Percentiles rank a stretch among this genome's conserved stretches.
phyloP scores from a whole-genome alignment of 331 rosid species.

The Malus hybrid region DNA sequence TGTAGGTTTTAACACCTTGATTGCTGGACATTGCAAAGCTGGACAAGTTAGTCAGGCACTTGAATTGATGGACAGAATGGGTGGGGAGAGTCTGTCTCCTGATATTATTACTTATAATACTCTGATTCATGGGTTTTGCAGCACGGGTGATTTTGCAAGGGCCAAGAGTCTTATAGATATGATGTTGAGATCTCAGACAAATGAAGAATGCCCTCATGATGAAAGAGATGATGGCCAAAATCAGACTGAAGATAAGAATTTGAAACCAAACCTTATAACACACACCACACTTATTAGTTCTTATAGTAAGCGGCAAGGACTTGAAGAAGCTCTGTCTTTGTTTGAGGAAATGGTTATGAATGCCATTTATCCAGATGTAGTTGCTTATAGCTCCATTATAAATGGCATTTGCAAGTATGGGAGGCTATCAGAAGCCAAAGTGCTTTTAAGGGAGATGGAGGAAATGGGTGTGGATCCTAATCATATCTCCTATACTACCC shows the following conservation, averaged over 20 bases:
- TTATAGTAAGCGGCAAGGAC: slow-evolving; percentile 37
- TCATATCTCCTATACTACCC: slow-evolving; percentile 59
- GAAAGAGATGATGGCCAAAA: slow-evolving; percentile 11
- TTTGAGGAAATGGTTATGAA: slow-evolving; percentile 65
- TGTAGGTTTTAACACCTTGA: slow-evolving; percentile 47
- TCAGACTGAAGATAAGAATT: slow-evolving; percentile 7
- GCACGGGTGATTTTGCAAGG: slow-evolving; percentile 34
- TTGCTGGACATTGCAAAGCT: slow-evolving; percentile 56
- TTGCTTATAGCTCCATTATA: slow-evolving; percentile 56
- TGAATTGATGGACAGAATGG: slow-evolving; percentile 36
- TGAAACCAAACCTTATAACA: slow-evolving; percentile 52
- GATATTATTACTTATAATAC: slow-evolving; percentile 65
- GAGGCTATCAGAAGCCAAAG: slow-evolving; percentile 53
- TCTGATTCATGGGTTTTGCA: slow-evolving; percentile 56
- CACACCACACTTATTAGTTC: slow-evolving; percentile 53
- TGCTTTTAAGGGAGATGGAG: slow-evolving; percentile 68
- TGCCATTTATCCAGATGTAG: slow-evolving; percentile 64
- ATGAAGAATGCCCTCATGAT: slow-evolving; percentile 10
- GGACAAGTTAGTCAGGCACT: slow-evolving; percentile 49
- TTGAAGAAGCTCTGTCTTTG: slow-evolving; percentile 55
- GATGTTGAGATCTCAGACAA: slow-evolving; percentile 27
- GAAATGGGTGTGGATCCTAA: slow-evolving; percentile 61
- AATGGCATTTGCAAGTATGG: slow-evolving; percentile 74
- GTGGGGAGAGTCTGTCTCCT: slow-evolving; percentile 24
- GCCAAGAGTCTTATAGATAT: slow-evolving; percentile 42